Percentiles rank a stretch among this genome's conserved stretches.
Conservation (phyloP, 2,329 filamentous ascomycete genomes). For the Colletotrichum tropicicola region DNA sequence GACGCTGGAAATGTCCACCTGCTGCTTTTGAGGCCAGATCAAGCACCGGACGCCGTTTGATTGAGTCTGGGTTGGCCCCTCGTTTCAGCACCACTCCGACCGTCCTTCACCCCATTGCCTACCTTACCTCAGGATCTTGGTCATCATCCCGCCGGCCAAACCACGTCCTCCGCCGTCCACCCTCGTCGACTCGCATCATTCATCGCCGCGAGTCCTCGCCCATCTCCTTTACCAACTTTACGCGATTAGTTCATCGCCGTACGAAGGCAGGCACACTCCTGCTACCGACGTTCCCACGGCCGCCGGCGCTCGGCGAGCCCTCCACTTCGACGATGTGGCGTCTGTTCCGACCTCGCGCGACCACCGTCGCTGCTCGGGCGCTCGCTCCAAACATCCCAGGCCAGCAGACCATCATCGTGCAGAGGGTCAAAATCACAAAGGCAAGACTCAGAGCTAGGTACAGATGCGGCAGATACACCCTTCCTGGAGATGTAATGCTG, state of each 20-base stretch:
- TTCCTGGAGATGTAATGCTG: not conserved
- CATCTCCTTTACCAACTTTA: not conserved
- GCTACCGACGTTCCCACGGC: not conserved
- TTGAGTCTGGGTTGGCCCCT: too few species aligned
- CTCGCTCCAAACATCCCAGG: slow-evolving; percentile 6
- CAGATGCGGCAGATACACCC: not conserved
- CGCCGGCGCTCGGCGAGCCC: slow-evolving; percentile 21
- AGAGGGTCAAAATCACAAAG: slow-evolving; percentile 28
- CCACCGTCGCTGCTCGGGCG: slow-evolving; percentile 21
- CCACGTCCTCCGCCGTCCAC: not conserved
- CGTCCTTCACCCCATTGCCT: not conserved
- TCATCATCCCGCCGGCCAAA: not conserved
- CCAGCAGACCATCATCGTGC: slow-evolving; percentile 24
- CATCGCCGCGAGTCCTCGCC: not conserved
- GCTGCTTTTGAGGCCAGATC: not conserved
- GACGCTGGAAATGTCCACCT: not conserved
- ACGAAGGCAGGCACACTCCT: not conserved
- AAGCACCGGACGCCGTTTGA: not conserved
- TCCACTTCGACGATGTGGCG: slow-evolving; percentile 18
- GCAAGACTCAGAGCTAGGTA: slow-evolving; percentile 19
- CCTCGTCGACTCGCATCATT: not conserved
- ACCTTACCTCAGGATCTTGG: not conserved
- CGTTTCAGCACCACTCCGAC: too few species aligned
- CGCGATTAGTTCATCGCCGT: not conserved
- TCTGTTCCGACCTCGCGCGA: slow-evolving; percentile 22